A percentile compares a stretch with the other conserved stretches of the same genome.
Evolutionary conservation across 2,329 filamentous ascomycete genomes (phyloP).

Genomic region (Paraphoma chrysanthemicola): DNA sequence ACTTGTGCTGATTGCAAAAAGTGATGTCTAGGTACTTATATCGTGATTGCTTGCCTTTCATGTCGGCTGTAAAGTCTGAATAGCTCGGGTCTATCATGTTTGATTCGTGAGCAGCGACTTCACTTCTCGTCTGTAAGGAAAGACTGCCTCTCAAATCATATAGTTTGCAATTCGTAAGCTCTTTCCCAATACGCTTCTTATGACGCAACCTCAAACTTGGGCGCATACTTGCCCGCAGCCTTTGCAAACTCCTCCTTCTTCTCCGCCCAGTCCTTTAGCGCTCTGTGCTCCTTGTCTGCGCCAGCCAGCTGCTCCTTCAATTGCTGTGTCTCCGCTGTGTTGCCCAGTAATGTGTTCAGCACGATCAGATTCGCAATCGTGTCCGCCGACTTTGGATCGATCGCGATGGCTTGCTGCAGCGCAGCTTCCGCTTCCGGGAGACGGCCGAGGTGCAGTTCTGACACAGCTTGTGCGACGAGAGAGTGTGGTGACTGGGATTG

Average conservation of each 20-base stretch:
- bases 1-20: no score
- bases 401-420: constrained; percentile 77
- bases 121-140: background rate
- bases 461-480: constrained; percentile 86
- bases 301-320: constrained; percentile 60
- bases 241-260: constrained; percentile 89
- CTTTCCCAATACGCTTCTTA: constrained; percentile 7
- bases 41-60: no score
- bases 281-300: constrained; percentile 70
- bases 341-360: constrained; percentile 77
- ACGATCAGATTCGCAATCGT: constrained; percentile 86
- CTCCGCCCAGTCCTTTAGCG: constrained; percentile 77
- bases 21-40: no score
- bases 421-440: constrained; percentile 88
- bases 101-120: no score
- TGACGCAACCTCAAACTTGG: constrained; percentile 70
- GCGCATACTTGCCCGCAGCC: constrained; percentile 83
- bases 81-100: no score
- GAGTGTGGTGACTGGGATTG: constrained; percentile 77
- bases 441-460: constrained; percentile 88
- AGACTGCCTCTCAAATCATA: no score
- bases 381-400: constrained; percentile 74
- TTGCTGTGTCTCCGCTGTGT: constrained; percentile 65
- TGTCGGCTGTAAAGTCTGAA: no score
- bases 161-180: no score